A percentile compares a stretch with the other conserved stretches of the same genome.
phyloP scores from a whole-genome alignment of 768 basidiomycete species.

The Exidia glandulosa region DNA sequence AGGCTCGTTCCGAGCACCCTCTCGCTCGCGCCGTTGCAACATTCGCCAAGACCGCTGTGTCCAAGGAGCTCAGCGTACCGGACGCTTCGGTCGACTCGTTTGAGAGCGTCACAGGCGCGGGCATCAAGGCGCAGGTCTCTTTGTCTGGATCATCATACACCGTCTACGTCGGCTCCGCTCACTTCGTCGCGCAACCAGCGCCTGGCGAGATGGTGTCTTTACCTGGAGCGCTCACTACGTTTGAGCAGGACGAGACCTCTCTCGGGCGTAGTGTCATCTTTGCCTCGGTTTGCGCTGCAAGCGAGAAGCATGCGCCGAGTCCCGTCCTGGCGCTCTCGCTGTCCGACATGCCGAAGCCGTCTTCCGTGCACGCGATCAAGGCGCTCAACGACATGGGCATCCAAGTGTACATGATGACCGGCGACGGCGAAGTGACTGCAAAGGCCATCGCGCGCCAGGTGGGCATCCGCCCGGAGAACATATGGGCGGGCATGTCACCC shows the following conservation, averaged over 20 bases:
- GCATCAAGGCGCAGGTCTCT: conserved; percentile 61
- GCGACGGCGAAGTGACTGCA: conserved; percentile 80
- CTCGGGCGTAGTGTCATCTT: conserved; percentile 81
- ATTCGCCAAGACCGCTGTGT: conserved; percentile 60
- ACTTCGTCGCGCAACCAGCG: conserved; percentile 49
- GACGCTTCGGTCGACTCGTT: conserved; percentile 57
- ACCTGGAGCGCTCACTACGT: conserved; percentile 47
- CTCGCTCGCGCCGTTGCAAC: conserved; percentile 86
- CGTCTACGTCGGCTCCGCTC: conserved; percentile 64
- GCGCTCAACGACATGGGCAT: conserved; percentile 85
- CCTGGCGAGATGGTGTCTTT: conserved; percentile 28
- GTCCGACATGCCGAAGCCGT: conserved; percentile 77
- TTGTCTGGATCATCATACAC: conserved; percentile 36
- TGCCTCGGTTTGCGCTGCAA: conserved; percentile 44
- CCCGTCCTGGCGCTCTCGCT: conserved; percentile 77
- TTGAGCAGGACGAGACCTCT: conserved; percentile 59
- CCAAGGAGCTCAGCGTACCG: conserved; percentile 29
- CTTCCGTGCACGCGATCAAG: conserved; percentile 70
- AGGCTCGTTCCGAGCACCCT: conserved; percentile 91
- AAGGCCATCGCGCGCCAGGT: conserved; percentile 81
- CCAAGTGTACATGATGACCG: conserved; percentile 88
- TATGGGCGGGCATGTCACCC: conserved; percentile 90
- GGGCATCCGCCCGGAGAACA: conserved; percentile 71
- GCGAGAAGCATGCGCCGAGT: conserved; percentile 21
- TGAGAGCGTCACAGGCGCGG: conserved; percentile 82